Percentiles rank a stretch among this genome's conserved stretches.
Conservation (phyloP, 768 basidiomycete species). For the Xerocomellus intermedius region DNA sequence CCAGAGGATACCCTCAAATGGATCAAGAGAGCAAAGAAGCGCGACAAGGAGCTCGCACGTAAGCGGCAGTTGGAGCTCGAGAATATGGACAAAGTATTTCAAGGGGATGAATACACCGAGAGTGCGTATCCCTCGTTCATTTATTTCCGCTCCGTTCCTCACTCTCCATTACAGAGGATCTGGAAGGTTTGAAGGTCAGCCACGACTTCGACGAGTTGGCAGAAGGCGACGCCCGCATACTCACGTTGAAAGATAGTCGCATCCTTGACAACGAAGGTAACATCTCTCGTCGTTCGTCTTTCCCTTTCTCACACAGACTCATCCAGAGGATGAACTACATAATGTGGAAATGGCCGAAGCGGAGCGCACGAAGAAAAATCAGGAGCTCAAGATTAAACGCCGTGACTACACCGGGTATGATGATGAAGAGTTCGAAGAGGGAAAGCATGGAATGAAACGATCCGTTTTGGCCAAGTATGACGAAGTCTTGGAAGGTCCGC, state of each 20-base stretch:
- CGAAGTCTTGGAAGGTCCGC: slow-evolving; percentile 76
- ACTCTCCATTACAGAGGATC: slow-evolving; percentile 58
- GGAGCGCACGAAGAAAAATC: slow-evolving; percentile 74
- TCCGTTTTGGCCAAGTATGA: slow-evolving; percentile 92
- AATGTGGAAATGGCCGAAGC: slow-evolving; percentile 93
- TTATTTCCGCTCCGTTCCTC: not conserved
- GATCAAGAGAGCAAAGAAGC: slow-evolving; percentile 90
- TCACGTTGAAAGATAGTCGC: slow-evolving; percentile 94
- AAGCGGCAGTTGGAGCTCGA: slow-evolving; percentile 83
- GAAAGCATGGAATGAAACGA: slow-evolving; percentile 74
- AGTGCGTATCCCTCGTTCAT: slow-evolving; percentile 47
- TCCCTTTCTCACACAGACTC: not conserved
- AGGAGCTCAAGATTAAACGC: slow-evolving; percentile 84
- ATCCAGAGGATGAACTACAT: slow-evolving; percentile 92
- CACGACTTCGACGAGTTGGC: slow-evolving; percentile 92
- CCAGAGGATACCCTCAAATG: slow-evolving; percentile 82
- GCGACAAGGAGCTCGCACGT: slow-evolving; percentile 82
- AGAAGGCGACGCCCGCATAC: slow-evolving; percentile 92
- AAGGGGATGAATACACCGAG: slow-evolving; percentile 79
- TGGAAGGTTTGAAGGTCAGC: slow-evolving; percentile 91
- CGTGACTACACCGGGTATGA: slow-evolving; percentile 94
- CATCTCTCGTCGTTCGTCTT: too few species aligned
- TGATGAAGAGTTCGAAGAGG: slow-evolving; percentile 87
- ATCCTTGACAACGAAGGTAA: slow-evolving; percentile 94
- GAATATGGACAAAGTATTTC: slow-evolving; percentile 73